Evolutionary conservation across 192 early-diverging fungal species (phyloP), one percentile per base, ranked within the genome.

Genomic region (Phycomyces blakesleeanus): DNA sequence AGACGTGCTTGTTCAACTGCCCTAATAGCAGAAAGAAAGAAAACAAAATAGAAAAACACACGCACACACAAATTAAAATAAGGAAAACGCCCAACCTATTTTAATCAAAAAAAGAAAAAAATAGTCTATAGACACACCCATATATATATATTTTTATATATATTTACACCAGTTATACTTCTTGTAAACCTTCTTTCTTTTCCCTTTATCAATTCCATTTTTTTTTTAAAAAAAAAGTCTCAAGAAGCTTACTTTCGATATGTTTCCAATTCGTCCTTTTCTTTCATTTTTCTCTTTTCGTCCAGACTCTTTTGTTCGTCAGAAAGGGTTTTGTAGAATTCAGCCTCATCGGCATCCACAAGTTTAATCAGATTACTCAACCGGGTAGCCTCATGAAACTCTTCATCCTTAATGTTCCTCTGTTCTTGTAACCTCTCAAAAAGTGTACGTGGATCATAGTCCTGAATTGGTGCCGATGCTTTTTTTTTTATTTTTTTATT

Each of bases 381-480:
- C 25, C 80, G 76, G 11, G 75, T 84, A 10, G 77, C 77, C 64
- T 90, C 89, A 24, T 74, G 72, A 61, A 83, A 78, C 7, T 82
- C 76, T 27, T 88, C 89, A 34, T 78, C 77, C 53, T 90, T 90
- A 37, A 76, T 71, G 25, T 69, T 71, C 50, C 78, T 81, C 63
- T 90, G 87, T 62, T 88, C 89, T 62, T 88, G 85, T 15, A 90
- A 69, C n/a, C 82, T 82, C 65, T 90, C 89, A 58, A 81, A 90
- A 15, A 90, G 78, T 11, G 89, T 90, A 8, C 89, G 83, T 25
- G 89, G 84, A 56, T 90, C 89, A 62, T 88, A 88, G 0, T 75
- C 68, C 11, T 47, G 44, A 5, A 47, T 47, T n/a, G 44, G 44
- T 1, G 44, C 44, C 11, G 44, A 18, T 47, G 44, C 44, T 47